A percentile compares a stretch with the other conserved stretches of the same genome.
phyloP scores from a whole-genome alignment of 176 grass and related monocot species.

The Thinopyrum elongatum region DNA sequence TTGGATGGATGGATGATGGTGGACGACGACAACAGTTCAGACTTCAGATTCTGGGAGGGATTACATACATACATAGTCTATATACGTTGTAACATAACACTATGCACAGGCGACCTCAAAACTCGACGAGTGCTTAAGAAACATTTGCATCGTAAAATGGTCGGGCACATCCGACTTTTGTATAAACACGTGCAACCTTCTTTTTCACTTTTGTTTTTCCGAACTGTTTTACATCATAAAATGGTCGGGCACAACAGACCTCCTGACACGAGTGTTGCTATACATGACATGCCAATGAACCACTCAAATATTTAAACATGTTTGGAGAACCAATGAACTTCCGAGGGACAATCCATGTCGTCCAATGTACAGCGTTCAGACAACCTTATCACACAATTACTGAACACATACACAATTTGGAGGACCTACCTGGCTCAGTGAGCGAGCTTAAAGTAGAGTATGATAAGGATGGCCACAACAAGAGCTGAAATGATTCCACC shows the following conservation, averaged over 20 bases:
- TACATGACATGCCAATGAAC: slow-evolving; percentile 28
- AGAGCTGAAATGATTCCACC: slow-evolving; percentile 64
- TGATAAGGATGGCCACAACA: slow-evolving; percentile 74
- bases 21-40: not conserved
- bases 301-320: not conserved
- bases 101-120: not conserved
- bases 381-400: slow-evolving; percentile 43
- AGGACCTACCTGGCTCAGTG: slow-evolving; percentile 33
- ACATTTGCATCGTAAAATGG: no score
- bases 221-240: slow-evolving; percentile 20
- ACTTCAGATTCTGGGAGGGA: not conserved
- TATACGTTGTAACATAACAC: not conserved
- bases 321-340: slow-evolving; percentile 24
- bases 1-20: not conserved
- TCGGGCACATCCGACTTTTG: no score
- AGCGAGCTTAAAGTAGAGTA: slow-evolving; percentile 79
- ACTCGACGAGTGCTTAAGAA: no score
- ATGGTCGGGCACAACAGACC: not conserved
- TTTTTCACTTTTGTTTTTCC: not conserved
- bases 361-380: slow-evolving; percentile 28
- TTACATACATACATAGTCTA: not conserved
- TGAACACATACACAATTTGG: not conserved
- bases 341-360: not conserved
- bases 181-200: no score
- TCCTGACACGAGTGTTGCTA: not conserved